Conservation (phyloP, 1,284 basidiomycete genomes). For the Pterula multifida region DNA sequence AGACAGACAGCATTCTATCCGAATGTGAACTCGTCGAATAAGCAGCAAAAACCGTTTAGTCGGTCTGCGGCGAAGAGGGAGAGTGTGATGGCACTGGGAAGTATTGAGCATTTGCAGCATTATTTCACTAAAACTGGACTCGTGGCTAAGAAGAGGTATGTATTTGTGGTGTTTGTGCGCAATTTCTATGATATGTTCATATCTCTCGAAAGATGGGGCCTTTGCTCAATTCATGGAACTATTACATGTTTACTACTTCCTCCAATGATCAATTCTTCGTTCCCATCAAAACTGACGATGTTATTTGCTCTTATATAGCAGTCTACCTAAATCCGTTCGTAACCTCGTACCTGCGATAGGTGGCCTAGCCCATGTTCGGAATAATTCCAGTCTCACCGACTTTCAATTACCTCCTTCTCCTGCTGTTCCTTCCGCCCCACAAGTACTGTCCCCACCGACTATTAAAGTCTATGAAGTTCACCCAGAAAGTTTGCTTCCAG, state of each 20-base stretch:
- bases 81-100: constrained; percentile 77
- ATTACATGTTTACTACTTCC: constrained; percentile 5
- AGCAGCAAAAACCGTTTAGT: constrained; percentile 71
- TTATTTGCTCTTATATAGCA: too few relatives aligned
- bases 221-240: constrained; percentile 9
- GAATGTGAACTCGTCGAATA: constrained; percentile 55
- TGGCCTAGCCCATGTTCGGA: constrained; percentile 26
- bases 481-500: constrained; percentile 58
- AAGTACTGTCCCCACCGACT: constrained; percentile 34
- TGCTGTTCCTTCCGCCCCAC: constrained; percentile 31
- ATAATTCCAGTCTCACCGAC: constrained; percentile 28
- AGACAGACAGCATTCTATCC: constrained; percentile 67
- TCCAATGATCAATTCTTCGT: too few relatives aligned
- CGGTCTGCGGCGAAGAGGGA: constrained; percentile 76
- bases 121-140: constrained; percentile 81
- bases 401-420: constrained; percentile 64
- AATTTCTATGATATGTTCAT: constrained; percentile 11
- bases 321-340: constrained; percentile 19
- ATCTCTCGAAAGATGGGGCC: neutral
- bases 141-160: constrained; percentile 59
- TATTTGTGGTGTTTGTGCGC: too few relatives aligned
- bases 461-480: constrained; percentile 58
- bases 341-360: constrained; percentile 62
- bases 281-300: too few relatives aligned
- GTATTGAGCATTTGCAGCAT: constrained; percentile 80